Evolutionary conservation across 805 yeast species (phyloP).

Genomic region (Candida fluviatilis): DNA sequence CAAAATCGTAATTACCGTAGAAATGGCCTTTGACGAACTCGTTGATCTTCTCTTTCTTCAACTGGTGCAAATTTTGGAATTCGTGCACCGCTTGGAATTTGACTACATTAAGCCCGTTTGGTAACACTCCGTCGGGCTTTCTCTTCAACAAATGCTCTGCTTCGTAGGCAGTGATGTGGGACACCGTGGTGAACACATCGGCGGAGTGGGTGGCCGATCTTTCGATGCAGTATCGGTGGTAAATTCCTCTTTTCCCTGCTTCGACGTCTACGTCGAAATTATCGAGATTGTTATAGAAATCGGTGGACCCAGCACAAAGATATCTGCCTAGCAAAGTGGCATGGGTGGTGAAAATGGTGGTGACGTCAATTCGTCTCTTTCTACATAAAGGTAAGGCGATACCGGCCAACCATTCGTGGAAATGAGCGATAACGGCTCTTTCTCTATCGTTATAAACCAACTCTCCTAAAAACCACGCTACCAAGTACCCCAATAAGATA

Average conservation of each 20-base stretch:
- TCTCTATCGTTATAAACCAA: conserved; percentile 77
- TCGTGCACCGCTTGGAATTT: conserved; percentile 97
- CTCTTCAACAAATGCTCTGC: conserved; percentile 88
- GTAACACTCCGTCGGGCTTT: conserved; percentile 96
- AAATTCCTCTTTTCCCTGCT: conserved; percentile 96
- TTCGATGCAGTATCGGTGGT: conserved; percentile 95
- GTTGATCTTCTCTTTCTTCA: conserved; percentile 84
- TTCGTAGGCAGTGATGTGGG: conserved; percentile 96
- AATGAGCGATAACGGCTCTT: conserved; percentile 89
- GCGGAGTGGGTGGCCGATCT: conserved; percentile 94
- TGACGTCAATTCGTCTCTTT: conserved; percentile 86
- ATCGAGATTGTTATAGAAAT: conserved; percentile 87
- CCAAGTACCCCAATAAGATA: conserved; percentile 84
- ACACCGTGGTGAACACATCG: conserved; percentile 96
- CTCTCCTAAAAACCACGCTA: conserved; percentile 97
- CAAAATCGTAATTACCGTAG: conserved; percentile 94
- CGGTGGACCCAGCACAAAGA: conserved; percentile 94
- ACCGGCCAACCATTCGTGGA: conserved; percentile 98
- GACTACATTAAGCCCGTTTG: conserved; percentile 93
- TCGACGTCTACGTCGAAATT: conserved; percentile 94
- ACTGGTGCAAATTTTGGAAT: conserved; percentile 93
- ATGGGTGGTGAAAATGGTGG: conserved; percentile 95
- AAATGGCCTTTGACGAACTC: conserved; percentile 96
- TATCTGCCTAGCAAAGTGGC: conserved; percentile 95
- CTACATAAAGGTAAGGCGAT: conserved; percentile 91